Evolutionary conservation across 345 rosid genomes (phyloP).

Genomic region (thale cress (Arabidopsis thaliana)): DNA sequence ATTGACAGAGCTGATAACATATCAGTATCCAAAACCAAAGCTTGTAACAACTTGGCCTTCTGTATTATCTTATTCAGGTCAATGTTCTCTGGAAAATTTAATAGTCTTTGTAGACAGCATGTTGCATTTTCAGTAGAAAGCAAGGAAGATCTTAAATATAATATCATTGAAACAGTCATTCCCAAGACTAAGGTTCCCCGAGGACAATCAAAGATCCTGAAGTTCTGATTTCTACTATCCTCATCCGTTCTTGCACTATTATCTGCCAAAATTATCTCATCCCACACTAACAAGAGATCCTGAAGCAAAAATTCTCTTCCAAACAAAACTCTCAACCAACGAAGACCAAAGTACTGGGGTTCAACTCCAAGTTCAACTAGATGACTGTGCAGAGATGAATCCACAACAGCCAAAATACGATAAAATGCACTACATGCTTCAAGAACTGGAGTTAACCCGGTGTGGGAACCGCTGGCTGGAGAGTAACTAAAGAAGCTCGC

Average conservation of each 20-base stretch:
- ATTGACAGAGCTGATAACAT: constrained; percentile 39
- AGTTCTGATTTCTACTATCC: constrained; percentile 42
- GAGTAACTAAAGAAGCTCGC: constrained; percentile 67
- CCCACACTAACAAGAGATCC: constrained; percentile 79
- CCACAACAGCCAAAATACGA: constrained; percentile 68
- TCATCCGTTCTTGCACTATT: constrained; percentile 43
- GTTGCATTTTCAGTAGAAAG: constrained; percentile 86
- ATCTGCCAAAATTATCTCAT: constrained; percentile 74
- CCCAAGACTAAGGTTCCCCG: constrained; percentile 72
- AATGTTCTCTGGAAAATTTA: constrained; percentile 71
- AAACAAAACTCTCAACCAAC: constrained; percentile 89
- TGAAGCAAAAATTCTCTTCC: constrained; percentile 80
- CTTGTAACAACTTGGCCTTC: constrained; percentile 69
- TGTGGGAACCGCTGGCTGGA: constrained; percentile 55
- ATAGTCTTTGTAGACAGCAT: constrained; percentile 76
- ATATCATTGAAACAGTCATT: constrained; percentile 79
- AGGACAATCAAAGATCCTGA: constrained; percentile 57
- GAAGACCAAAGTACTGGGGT: constrained; percentile 91
- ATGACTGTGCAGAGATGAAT: constrained; percentile 79
- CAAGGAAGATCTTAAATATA: constrained; percentile 75
- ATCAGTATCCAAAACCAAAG: constrained; percentile 55
- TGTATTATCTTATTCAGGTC: constrained; percentile 59
- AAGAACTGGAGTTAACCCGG: constrained; percentile 72
- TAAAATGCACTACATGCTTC: constrained; percentile 81
- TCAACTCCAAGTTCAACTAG: constrained; percentile 89